A percentile compares a stretch with the other conserved stretches of the same genome.
Conservation (phyloP, 139 green algal genomes). For the Mychonastes homosphaera region DNA sequence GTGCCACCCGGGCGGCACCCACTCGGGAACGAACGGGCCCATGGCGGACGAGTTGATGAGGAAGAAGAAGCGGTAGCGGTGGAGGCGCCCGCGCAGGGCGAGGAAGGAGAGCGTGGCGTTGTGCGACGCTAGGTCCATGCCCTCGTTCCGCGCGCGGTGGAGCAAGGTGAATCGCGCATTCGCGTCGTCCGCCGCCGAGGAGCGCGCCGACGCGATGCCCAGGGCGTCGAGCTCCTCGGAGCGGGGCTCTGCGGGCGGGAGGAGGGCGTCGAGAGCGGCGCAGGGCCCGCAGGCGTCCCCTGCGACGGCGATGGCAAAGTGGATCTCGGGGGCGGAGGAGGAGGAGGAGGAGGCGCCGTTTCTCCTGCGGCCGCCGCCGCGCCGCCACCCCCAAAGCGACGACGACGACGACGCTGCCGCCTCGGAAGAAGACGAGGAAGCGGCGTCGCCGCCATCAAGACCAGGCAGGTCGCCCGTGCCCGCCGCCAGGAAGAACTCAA, state of each 20-base stretch:
- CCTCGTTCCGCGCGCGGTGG: constrained; percentile 48
- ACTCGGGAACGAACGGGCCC: constrained; percentile 44
- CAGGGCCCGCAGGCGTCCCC: constrained; percentile 49
- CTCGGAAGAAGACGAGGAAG: too few species aligned
- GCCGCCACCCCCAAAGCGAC: too few species aligned
- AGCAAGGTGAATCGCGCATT: constrained; percentile 27
- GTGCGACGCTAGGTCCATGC: constrained; percentile 70
- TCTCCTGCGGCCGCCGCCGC: too few species aligned
- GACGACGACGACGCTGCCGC: too few species aligned
- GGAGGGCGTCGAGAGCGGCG: constrained; percentile 23
- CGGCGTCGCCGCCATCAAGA: too few species aligned
- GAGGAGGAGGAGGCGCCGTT: too few species aligned
- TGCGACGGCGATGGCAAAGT: constrained; percentile 35
- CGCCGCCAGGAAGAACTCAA: constrained; percentile 53
- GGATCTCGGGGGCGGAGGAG: too few species aligned
- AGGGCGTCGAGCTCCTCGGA: background rate
- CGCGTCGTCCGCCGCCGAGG: background rate
- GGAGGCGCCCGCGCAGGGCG: too few species aligned
- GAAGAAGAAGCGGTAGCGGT: constrained; percentile 50
- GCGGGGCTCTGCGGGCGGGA: constrained; percentile 1
- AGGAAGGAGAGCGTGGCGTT: constrained; percentile 58
- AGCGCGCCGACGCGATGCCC: background rate
- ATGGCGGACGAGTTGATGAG: constrained; percentile 52
- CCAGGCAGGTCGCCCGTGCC: constrained; percentile 30
- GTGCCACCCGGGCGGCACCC: constrained; percentile 52